These are phyloP conservation scores for Metschnikowia colocasiae DNA, from an alignment of 805 yeast genomes.

Conservation along the genomic window DNA sequence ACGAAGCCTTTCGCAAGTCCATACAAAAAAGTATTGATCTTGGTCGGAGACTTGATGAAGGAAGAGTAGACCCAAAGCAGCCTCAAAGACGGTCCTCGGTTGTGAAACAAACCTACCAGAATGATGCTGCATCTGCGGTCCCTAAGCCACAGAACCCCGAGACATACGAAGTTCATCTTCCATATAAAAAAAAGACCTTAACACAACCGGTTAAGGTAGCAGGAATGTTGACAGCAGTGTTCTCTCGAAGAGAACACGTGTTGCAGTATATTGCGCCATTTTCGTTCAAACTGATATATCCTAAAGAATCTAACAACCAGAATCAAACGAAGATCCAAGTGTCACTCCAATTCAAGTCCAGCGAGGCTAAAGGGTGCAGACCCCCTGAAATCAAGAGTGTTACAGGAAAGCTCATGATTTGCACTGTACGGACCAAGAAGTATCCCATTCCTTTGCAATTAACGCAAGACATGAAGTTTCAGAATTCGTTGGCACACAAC, in stretches of 20 bases:
- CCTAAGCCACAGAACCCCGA: not conserved
- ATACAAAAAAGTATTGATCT: constrained; percentile 9
- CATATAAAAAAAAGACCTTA: constrained; percentile 21
- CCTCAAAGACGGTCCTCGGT: constrained; percentile 13
- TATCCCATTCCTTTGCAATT: constrained; percentile 23
- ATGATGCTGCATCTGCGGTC: not conserved
- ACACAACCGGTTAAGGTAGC: constrained; percentile 22
- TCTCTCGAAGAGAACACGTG: constrained; percentile 15
- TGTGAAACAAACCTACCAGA: constrained; percentile 17
- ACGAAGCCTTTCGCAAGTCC: constrained; percentile 17
- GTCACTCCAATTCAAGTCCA: constrained; percentile 9
- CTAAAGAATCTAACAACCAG: not conserved
- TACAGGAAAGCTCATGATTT: constrained; percentile 14
- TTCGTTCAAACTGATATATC: constrained; percentile 4
- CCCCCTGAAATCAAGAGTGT: constrained; percentile 18
- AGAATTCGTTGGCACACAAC: constrained; percentile 11
- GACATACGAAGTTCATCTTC: constrained; percentile 17
- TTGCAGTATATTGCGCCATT: constrained; percentile 14
- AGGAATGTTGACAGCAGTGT: constrained; percentile 20
- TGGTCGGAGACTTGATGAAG: constrained; percentile 9
- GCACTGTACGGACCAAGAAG: constrained; percentile 26
- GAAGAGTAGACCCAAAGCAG: not conserved
- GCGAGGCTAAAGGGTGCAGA: constrained; percentile 5
- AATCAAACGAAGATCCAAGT: constrained; percentile 4
- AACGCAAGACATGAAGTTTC: constrained; percentile 16